phyloP scores from a whole-genome alignment of 768 basidiomycete genomes.

The Podaxis sp. region DNA sequence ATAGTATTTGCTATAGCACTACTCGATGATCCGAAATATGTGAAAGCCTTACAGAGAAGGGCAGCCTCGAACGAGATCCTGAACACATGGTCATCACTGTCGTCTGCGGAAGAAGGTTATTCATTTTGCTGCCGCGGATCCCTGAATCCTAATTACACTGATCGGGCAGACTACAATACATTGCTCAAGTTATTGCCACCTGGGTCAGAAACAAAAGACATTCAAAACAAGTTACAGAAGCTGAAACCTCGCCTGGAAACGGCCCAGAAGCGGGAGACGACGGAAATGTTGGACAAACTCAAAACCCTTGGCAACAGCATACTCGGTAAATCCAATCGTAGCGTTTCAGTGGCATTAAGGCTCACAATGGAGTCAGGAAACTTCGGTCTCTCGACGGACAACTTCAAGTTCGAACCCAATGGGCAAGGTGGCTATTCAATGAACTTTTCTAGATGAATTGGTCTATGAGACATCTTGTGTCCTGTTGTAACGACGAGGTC shows the following conservation, averaged over 20 bases:
- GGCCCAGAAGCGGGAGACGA: slow-evolving; percentile 83
- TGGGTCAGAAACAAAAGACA: slow-evolving; percentile 42
- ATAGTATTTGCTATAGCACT: slow-evolving; percentile 51
- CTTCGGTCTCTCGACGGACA: slow-evolving; percentile 93
- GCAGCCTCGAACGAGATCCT: slow-evolving; percentile 82
- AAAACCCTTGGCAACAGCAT: slow-evolving; percentile 91
- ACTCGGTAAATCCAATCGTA: slow-evolving; percentile 52
- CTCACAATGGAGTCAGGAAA: slow-evolving; percentile 50
- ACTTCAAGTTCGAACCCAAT: slow-evolving; percentile 95
- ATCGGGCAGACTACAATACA: slow-evolving; percentile 65
- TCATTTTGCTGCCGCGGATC: too few species aligned
- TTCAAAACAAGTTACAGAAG: slow-evolving; percentile 44
- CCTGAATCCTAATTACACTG: background rate
- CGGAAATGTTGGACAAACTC: slow-evolving; percentile 89
- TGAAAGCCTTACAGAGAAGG: slow-evolving; percentile 89
- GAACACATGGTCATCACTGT: slow-evolving; percentile 79
- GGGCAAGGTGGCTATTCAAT: slow-evolving; percentile 95
- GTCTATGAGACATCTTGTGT: background rate
- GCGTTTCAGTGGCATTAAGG: background rate
- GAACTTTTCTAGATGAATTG: slow-evolving; percentile 64
- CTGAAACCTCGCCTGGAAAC: slow-evolving; percentile 70
- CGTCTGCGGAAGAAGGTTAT: slow-evolving; percentile 81
- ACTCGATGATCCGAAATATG: slow-evolving; percentile 79
- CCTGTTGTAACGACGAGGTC: background rate
- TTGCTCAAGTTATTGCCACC: slow-evolving; percentile 66